Conservation (phyloP, 148 eudicot species). For the Bassia scoparia region DNA sequence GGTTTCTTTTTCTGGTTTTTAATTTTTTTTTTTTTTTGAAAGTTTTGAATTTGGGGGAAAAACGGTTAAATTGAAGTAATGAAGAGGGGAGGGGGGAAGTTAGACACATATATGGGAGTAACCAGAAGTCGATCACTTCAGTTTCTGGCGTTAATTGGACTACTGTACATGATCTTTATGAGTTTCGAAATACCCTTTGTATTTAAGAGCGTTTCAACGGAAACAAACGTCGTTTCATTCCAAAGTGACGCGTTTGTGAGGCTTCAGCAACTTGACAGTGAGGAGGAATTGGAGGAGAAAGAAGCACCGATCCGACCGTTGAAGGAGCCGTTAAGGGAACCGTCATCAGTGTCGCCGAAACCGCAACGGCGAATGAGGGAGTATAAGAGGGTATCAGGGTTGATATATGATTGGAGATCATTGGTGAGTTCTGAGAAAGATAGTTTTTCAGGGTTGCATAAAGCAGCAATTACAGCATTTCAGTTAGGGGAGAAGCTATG, state of each 20-base stretch:
- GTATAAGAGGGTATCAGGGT: constrained; percentile 37
- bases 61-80: not conserved
- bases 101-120: constrained; percentile 44
- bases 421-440: constrained; percentile 31
- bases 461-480: constrained; percentile 55
- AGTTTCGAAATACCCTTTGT: constrained; percentile 63
- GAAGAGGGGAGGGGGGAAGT: constrained; percentile 33
- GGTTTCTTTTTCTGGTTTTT: constrained; percentile 13
- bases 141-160: constrained; percentile 42
- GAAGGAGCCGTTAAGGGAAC: constrained; percentile 21
- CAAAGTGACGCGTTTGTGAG: constrained; percentile 33
- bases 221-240: constrained; percentile 30
- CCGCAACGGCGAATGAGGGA: constrained; percentile 36
- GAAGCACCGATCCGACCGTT: constrained; percentile 51
- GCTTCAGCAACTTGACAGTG: constrained; percentile 42
- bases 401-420: constrained; percentile 39
- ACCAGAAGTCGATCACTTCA: constrained; percentile 53
- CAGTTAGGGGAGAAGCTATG: constrained; percentile 58
- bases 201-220: constrained; percentile 36
- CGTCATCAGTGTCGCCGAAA: constrained; percentile 27
- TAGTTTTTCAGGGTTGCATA: constrained; percentile 49
- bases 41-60: constrained; percentile 6
- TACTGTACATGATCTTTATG: constrained; percentile 52
- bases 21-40: not conserved
- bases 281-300: constrained; percentile 47